A percentile compares a stretch with the other conserved stretches of the same genome.
Conservation (phyloP, 2,329 filamentous ascomycete genomes). For the Pyrenophora teres region DNA sequence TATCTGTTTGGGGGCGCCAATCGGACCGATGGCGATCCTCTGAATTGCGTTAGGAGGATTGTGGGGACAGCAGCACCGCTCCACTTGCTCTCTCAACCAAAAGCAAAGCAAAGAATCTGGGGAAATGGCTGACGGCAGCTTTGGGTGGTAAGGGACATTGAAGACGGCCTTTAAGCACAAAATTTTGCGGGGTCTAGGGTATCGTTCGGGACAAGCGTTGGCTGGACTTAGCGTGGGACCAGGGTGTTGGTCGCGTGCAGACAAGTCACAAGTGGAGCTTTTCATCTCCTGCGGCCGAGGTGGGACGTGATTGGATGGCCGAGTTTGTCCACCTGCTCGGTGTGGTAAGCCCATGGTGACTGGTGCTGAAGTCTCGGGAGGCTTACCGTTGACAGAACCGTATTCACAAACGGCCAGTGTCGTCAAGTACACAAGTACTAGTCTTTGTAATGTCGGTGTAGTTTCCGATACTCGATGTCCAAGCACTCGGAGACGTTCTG, state of each 20-base stretch:
- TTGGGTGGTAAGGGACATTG: slow-evolving; percentile 20
- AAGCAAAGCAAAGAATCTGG: slow-evolving; percentile 16
- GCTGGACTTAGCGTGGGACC: slow-evolving; percentile 3
- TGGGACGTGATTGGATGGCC: slow-evolving; percentile 16
- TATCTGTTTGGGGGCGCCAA: background rate
- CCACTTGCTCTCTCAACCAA: slow-evolving; percentile 4
- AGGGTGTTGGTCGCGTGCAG: slow-evolving; percentile 26
- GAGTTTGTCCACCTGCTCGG: slow-evolving; percentile 17
- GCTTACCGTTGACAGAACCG: background rate
- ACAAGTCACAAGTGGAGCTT: slow-evolving; percentile 23
- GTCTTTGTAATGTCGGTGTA: too few species aligned
- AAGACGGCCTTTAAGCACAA: slow-evolving; percentile 25
- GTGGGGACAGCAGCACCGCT: slow-evolving; percentile 7
- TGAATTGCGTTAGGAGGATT: slow-evolving; percentile 1
- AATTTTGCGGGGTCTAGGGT: slow-evolving; percentile 28
- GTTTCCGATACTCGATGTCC: too few species aligned
- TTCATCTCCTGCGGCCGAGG: slow-evolving; percentile 7
- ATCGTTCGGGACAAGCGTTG: slow-evolving; percentile 8
- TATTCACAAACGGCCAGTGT: too few species aligned
- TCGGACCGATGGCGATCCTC: slow-evolving; percentile 9
- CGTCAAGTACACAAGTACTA: too few species aligned
- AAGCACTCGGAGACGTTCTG: too few species aligned
- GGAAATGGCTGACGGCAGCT: slow-evolving; percentile 18
- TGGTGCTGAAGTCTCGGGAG: background rate
- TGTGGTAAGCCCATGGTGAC: slow-evolving; percentile 9